Percentiles rank a stretch among this genome's conserved stretches.
Evolutionary conservation across 2,329 filamentous ascomycete genomes (phyloP).

Genomic region (Fonsecaea pedrosoi): DNA sequence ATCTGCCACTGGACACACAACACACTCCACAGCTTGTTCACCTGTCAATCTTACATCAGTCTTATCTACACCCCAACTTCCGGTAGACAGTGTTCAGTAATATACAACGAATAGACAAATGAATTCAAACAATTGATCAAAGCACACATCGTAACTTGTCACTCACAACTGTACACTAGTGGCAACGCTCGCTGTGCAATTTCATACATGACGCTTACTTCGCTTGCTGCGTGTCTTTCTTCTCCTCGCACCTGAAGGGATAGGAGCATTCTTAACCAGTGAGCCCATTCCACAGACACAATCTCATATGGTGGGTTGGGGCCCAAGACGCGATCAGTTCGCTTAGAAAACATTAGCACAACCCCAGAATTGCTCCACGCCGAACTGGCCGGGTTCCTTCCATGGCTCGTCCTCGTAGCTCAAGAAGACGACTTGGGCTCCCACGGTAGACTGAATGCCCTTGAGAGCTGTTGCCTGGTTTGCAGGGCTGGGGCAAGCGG

Average conservation of each 20-base stretch:
- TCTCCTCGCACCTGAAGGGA: background rate
- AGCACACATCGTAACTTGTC: slow-evolving; percentile 12
- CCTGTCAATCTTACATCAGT: background rate
- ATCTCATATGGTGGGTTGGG: background rate
- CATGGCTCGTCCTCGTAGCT: slow-evolving; percentile 79
- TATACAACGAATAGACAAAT: slow-evolving; percentile 18
- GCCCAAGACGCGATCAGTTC: background rate
- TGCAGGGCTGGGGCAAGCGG: slow-evolving; percentile 68
- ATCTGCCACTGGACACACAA: background rate
- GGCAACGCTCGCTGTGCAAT: slow-evolving; percentile 14
- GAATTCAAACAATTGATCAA: slow-evolving; percentile 11
- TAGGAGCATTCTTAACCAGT: background rate
- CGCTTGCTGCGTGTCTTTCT: slow-evolving; percentile 13
- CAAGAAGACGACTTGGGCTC: slow-evolving; percentile 79
- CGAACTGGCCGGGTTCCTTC: slow-evolving; percentile 74
- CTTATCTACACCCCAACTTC: slow-evolving; percentile 6
- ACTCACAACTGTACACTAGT: slow-evolving; percentile 18
- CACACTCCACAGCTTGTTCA: background rate
- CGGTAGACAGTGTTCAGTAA: slow-evolving; percentile 24
- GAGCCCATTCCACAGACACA: background rate
- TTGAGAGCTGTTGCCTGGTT: slow-evolving; percentile 77
- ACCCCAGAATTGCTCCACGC: slow-evolving; percentile 83
- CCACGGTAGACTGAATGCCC: slow-evolving; percentile 70
- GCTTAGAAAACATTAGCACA: slow-evolving; percentile 61
- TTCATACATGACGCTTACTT: slow-evolving; percentile 13